Conservation (phyloP, 768 basidiomycete genomes). For the Mycena crocata region DNA sequence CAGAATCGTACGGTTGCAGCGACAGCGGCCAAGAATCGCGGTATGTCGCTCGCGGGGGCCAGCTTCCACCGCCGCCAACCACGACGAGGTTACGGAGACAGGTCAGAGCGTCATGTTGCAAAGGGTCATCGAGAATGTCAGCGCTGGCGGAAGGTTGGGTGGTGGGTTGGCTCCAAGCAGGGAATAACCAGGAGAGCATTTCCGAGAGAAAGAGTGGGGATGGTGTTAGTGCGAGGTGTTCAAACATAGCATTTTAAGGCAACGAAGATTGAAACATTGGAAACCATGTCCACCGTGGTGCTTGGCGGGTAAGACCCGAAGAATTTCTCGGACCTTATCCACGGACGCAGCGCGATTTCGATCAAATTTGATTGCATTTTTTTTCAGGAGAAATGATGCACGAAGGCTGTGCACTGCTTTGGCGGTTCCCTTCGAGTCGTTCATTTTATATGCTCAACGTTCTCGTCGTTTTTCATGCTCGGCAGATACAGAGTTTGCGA, state of each 20-base stretch:
- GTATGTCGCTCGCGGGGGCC: constrained; percentile 37
- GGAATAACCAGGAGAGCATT: constrained; percentile 34
- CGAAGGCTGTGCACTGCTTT: too few relatives aligned
- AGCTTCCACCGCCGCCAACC: constrained; percentile 31
- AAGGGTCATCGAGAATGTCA: constrained; percentile 24
- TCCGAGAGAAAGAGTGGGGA: neutral
- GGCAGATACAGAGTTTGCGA: too few relatives aligned
- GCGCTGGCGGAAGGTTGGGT: constrained; percentile 14
- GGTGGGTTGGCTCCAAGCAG: constrained; percentile 24
- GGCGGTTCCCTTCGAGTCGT: too few relatives aligned
- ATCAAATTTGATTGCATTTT: too few relatives aligned
- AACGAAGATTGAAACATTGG: neutral
- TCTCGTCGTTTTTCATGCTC: too few relatives aligned
- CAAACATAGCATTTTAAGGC: neutral
- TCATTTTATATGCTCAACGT: too few relatives aligned
- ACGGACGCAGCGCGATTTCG: constrained; percentile 1
- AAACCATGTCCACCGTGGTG: too few relatives aligned
- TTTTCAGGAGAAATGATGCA: too few relatives aligned
- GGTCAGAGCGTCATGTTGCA: constrained; percentile 17
- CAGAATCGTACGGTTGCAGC: constrained; percentile 30
- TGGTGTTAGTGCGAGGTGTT: neutral
- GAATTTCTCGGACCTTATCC: constrained; percentile 22
- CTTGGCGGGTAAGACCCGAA: constrained; percentile 28
- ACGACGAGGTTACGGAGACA: constrained; percentile 28
- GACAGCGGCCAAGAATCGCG: constrained; percentile 33